Conservation (phyloP, 257 asterid species). For the Prunella vulgaris region DNA sequence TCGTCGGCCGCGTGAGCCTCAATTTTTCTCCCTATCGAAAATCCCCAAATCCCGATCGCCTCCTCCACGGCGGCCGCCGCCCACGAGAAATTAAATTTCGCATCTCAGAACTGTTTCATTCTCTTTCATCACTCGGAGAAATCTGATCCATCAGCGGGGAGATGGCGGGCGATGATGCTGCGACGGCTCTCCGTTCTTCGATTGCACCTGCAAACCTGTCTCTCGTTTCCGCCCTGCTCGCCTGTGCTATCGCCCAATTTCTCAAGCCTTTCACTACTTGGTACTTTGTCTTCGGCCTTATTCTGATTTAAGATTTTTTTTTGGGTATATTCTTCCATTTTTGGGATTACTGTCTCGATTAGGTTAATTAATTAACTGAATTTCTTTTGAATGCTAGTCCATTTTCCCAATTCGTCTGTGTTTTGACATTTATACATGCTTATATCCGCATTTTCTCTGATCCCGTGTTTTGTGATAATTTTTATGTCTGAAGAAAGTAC, state of each 20-base stretch:
- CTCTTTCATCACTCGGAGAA: neutral
- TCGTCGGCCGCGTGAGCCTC: slow-evolving; percentile 20
- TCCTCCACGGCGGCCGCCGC: slow-evolving; percentile 20
- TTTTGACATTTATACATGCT: neutral
- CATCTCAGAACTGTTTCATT: neutral
- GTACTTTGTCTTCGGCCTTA: slow-evolving; percentile 33
- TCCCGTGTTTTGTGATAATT: neutral
- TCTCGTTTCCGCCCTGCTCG: slow-evolving; percentile 73
- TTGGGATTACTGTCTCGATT: slow-evolving; percentile 7
- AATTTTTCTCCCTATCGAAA: slow-evolving; percentile 3
- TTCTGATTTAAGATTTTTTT: neutral
- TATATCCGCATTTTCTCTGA: neutral
- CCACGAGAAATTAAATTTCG: neutral
- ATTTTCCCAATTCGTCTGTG: slow-evolving; percentile 3
- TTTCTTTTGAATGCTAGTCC: neutral
- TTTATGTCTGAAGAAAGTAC: neutral
- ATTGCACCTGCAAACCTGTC: slow-evolving; percentile 62
- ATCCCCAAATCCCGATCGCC: slow-evolving; percentile 20
- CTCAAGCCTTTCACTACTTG: slow-evolving; percentile 88
- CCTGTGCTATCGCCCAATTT: slow-evolving; percentile 88
- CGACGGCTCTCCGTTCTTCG: slow-evolving; percentile 61
- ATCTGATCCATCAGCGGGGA: slow-evolving; percentile 43
- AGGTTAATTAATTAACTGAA: neutral
- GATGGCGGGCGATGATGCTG: slow-evolving; percentile 64
- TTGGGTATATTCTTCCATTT: neutral